Conservation (phyloP, 2,329 filamentous ascomycete species). For the Mollisia scopiformis region DNA sequence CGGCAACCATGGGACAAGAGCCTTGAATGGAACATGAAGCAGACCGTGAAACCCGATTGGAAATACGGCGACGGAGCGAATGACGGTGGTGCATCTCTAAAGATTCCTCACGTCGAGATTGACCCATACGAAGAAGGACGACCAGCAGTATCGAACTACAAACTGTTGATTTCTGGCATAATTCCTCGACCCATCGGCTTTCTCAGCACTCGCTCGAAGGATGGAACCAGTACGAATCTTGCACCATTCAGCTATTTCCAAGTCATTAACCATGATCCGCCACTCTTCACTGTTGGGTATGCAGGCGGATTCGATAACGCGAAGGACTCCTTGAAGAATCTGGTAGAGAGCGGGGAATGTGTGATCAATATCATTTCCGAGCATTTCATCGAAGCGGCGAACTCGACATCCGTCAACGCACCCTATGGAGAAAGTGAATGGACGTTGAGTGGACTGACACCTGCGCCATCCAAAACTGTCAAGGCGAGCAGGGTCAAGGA, state of each 20-base stretch:
- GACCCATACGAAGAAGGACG: constrained; percentile 78
- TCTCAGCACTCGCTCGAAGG: constrained; percentile 56
- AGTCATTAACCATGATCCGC: constrained; percentile 83
- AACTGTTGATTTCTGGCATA: constrained; percentile 82
- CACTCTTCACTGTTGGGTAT: constrained; percentile 71
- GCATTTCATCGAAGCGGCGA: constrained; percentile 84
- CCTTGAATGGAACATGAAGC: constrained; percentile 56
- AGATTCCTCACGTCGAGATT: constrained; percentile 70
- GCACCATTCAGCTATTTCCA: constrained; percentile 90
- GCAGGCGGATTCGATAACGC: constrained; percentile 49
- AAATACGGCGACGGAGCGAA: constrained; percentile 68
- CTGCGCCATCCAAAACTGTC: constrained; percentile 67
- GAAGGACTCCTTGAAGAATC: constrained; percentile 81
- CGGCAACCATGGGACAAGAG: constrained; percentile 62
- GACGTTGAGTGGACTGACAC: constrained; percentile 75
- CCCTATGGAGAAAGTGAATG: constrained; percentile 81
- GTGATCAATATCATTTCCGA: constrained; percentile 88
- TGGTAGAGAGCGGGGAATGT: constrained; percentile 74
- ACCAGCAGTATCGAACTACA: constrained; percentile 78
- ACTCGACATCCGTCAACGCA: constrained; percentile 76
- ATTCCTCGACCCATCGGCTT: constrained; percentile 80
- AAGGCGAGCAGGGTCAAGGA: constrained; percentile 76
- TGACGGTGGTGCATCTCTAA: constrained; percentile 46
- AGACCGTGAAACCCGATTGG: constrained; percentile 70
- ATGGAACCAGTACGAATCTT: constrained; percentile 73